A percentile compares a stretch with the other conserved stretches of the same genome.
Conservation (phyloP, 148 eudicot species). For the Fallopia convolvulus region DNA sequence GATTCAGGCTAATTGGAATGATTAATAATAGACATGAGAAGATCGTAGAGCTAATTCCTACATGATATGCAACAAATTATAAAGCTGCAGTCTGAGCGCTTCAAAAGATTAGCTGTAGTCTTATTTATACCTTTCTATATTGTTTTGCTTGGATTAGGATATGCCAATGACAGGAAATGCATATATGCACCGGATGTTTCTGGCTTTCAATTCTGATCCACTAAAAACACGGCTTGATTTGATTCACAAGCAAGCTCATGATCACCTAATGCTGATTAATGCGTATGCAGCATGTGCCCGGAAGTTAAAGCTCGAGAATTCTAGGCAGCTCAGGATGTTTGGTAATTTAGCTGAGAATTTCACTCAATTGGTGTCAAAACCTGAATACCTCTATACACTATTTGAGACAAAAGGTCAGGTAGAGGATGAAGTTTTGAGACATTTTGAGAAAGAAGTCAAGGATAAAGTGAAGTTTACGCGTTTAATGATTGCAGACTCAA, state of each 20-base stretch:
- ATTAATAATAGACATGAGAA: background rate
- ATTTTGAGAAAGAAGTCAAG: constrained; percentile 86
- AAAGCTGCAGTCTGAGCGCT: too few species aligned
- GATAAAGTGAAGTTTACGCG: constrained; percentile 77
- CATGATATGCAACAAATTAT: background rate
- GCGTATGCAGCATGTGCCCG: constrained; percentile 78
- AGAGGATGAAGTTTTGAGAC: constrained; percentile 80
- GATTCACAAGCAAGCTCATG: constrained; percentile 69
- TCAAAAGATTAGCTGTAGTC: background rate
- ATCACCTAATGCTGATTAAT: constrained; percentile 69
- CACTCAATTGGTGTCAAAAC: constrained; percentile 46
- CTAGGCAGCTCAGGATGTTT: constrained; percentile 64
- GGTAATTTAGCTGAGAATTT: constrained; percentile 68
- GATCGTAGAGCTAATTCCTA: background rate
- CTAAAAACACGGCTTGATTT: constrained; percentile 69
- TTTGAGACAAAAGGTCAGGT: constrained; percentile 71
- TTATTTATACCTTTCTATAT: constrained; percentile 7
- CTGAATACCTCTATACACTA: constrained; percentile 47
- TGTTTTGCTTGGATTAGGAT: constrained; percentile 28
- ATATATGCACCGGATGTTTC: constrained; percentile 50
- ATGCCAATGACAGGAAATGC: constrained; percentile 54
- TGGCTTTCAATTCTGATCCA: constrained; percentile 72
- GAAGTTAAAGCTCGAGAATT: constrained; percentile 71
- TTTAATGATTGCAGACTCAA: constrained; percentile 64
- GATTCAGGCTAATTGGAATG: background rate